Evolutionary conservation across 2,329 filamentous ascomycete genomes (phyloP), one percentile per base, ranked within the genome.

Genomic region (Magnaporthiopsis incrustans): DNA sequence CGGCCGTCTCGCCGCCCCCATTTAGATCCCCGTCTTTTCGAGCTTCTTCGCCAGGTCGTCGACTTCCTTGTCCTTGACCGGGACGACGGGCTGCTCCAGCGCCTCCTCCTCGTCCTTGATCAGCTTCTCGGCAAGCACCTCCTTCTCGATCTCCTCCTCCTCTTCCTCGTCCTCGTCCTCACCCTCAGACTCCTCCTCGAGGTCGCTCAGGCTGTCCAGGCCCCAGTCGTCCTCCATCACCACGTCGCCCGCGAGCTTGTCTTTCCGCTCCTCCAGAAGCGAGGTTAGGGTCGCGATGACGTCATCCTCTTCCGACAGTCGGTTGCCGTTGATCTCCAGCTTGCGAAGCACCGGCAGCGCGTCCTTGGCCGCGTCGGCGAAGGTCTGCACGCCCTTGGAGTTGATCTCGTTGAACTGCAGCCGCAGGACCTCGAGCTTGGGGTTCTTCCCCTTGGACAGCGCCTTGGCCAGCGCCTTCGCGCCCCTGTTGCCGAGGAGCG

Each of bases 341-440:
- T 93, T 88, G 78, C 89, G 89, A 68, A 99, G 79, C 15, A 84
- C 84, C 1, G 92, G 92, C 11, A 99, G 82, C 2, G 82, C 81
- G 11, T 83, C 79, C 70, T 86, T 85, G 5, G 87, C 87, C 3
- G 90, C 91, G 26, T 84, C 78, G 3, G 88, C 84, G 63, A 99
- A 81, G 3, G 82, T 84, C 73, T 90, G 87, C 61, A 98, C 76
- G 25, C 89, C 90, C 65, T 86, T 83, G 0, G 88, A 81, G 57
- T 90, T 92, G 73, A 99, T 95, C 69, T 99, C 95, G 78, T 98
- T 98, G 82, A 90, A 98, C 74, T 97, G 91, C 71, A 98, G 78
- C 68, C 92, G 86, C 69, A 99, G 79, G 12, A 87, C 87, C 79
- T 96, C 86, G 27, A 99, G 81, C 73, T 90, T 89, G 72, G 80